phyloP scores from a whole-genome alignment of 208 protist genomes.

The Herpetomonas samuelpessoai region DNA sequence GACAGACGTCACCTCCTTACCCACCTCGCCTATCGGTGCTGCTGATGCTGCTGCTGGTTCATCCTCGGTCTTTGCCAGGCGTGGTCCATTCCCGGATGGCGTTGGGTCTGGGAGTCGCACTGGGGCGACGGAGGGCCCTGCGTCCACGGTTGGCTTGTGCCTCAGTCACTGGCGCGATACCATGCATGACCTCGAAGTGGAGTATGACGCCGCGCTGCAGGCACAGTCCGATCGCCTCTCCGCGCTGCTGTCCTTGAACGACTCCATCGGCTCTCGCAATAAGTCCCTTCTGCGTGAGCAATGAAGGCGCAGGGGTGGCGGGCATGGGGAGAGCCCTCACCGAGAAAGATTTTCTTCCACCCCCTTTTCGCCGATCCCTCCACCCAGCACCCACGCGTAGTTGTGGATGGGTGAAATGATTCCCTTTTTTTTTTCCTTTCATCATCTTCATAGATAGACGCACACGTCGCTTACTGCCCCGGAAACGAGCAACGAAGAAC shows the following conservation, averaged over 20 bases:
- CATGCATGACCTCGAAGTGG: not conserved
- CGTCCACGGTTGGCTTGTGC: not conserved
- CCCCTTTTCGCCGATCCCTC: not conserved
- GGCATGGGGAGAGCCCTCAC: too few relatives aligned
- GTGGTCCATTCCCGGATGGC: too few relatives aligned
- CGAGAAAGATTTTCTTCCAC: not conserved
- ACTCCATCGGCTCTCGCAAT: not conserved
- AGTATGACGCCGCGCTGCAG: not conserved
- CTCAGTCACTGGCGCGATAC: conserved; percentile 5
- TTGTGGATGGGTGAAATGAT: too few relatives aligned
- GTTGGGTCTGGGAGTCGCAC: too few relatives aligned
- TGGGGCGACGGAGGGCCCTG: not conserved
- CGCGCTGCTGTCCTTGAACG: not conserved
- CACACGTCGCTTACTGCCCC: too few relatives aligned
- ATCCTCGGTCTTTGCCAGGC: not conserved
- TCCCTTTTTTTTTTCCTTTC: too few relatives aligned
- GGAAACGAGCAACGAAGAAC: too few relatives aligned
- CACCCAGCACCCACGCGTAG: too few relatives aligned
- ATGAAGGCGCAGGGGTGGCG: too few relatives aligned
- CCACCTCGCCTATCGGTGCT: not conserved
- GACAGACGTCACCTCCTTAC: not conserved
- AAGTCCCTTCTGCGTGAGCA: conserved; percentile 2
- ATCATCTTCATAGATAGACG: too few relatives aligned
- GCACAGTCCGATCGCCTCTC: not conserved
- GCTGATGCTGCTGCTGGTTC: not conserved